Percentiles rank a stretch among this genome's conserved stretches.
These are phyloP conservation scores for Aphanomyces stellatus DNA, from an alignment of 352 stramenopile genomes.

Conservation along the genomic window DNA sequence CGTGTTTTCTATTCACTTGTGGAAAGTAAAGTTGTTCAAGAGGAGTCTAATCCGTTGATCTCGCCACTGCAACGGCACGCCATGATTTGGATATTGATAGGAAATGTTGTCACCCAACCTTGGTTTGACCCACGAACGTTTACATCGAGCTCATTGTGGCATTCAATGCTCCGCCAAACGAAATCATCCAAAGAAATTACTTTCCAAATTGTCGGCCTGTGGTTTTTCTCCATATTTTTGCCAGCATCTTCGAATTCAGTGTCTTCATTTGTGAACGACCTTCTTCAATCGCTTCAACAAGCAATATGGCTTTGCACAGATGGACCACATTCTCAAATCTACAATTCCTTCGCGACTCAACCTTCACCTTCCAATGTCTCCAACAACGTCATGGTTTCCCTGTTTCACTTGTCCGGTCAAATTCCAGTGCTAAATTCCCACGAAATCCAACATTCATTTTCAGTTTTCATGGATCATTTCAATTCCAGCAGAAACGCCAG, in stretches of 20 bases:
- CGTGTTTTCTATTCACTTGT: background rate
- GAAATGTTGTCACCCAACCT: background rate
- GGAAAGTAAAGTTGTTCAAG: no score
- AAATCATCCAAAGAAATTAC: background rate
- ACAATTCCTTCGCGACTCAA: no score
- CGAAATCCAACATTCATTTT: background rate
- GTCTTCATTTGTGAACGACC: no score
- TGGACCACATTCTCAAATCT: no score
- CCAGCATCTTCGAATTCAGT: no score
- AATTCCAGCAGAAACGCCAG: no score
- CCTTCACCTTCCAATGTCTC: no score
- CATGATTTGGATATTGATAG: background rate
- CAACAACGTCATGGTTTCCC: no score
- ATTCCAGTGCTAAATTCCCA: background rate
- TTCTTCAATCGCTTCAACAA: no score
- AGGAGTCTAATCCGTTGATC: no score
- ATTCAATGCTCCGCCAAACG: background rate
- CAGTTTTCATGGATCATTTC: background rate
- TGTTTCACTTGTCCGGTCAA: no score
- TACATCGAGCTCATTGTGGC: background rate
- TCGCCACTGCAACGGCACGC: background rate
- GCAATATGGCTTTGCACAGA: no score
- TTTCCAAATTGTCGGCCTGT: background rate
- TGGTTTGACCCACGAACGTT: background rate
- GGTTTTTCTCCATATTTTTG: background rate